phyloP scores from a whole-genome alignment of 2,329 filamentous ascomycete species.

The Chaetomium olivaceum region DNA sequence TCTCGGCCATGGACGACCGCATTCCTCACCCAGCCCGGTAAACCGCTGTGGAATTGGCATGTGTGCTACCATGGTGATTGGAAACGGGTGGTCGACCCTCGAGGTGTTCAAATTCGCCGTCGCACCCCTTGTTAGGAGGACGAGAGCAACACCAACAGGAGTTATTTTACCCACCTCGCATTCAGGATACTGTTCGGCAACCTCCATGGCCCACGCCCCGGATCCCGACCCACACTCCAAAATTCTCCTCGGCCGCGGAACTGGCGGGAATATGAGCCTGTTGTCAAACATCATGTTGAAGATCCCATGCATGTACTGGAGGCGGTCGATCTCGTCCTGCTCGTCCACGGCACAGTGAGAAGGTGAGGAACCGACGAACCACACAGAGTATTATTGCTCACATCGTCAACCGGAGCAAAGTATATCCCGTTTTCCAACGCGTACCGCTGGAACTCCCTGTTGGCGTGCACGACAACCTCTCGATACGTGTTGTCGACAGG shows the following conservation, averaged over 20 bases:
- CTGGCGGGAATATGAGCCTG: slow-evolving; percentile 68
- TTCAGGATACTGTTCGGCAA: slow-evolving; percentile 63
- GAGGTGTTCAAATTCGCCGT: background rate
- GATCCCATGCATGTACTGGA: slow-evolving; percentile 63
- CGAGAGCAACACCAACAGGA: slow-evolving; percentile 18
- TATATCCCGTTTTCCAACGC: slow-evolving; percentile 65
- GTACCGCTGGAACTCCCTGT: slow-evolving; percentile 67
- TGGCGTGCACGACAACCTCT: slow-evolving; percentile 60
- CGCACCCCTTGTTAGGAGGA: background rate
- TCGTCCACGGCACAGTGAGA: slow-evolving; percentile 19
- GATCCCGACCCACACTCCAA: slow-evolving; percentile 73
- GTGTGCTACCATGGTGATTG: background rate
- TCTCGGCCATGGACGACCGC: background rate
- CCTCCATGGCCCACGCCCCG: slow-evolving; percentile 69
- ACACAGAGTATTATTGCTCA: slow-evolving; percentile 40
- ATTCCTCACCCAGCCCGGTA: background rate
- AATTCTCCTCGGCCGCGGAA: slow-evolving; percentile 57
- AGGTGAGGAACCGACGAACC: slow-evolving; percentile 12
- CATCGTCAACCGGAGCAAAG: slow-evolving; percentile 71
- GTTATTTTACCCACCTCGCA: slow-evolving; percentile 56
- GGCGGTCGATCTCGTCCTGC: slow-evolving; percentile 67
- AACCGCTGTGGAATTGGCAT: background rate
- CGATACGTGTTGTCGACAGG: slow-evolving; percentile 59
- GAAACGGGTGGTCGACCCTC: background rate
- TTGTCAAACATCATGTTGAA: slow-evolving; percentile 66